A percentile compares a stretch with the other conserved stretches of the same genome.
Conservation (phyloP, 139 green algal species). For the Auxenochlorella pyrenoidosa region DNA sequence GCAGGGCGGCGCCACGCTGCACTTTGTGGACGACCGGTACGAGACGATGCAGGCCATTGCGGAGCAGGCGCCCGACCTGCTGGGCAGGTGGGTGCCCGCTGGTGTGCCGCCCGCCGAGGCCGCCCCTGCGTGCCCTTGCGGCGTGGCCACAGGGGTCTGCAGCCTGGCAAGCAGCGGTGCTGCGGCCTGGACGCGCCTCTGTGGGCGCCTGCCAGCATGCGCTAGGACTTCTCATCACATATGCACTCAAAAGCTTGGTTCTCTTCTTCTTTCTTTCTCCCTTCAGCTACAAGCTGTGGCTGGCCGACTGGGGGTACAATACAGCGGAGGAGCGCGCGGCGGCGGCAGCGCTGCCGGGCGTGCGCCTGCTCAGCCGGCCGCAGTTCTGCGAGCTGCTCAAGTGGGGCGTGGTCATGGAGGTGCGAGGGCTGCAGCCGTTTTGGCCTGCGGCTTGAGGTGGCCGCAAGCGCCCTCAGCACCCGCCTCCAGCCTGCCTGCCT, state of each 20-base stretch:
- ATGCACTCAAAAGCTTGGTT: slow-evolving; percentile 22
- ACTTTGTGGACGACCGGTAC: slow-evolving; percentile 83
- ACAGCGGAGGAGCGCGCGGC: slow-evolving; percentile 70
- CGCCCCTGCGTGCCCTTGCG: too few species aligned
- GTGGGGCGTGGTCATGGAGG: slow-evolving; percentile 55
- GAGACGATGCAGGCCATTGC: slow-evolving; percentile 71
- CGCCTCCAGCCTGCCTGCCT: not conserved
- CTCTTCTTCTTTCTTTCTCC: not conserved
- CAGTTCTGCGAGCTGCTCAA: slow-evolving; percentile 66
- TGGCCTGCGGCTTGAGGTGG: too few species aligned
- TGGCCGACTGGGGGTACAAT: slow-evolving; percentile 97
- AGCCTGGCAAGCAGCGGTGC: too few species aligned
- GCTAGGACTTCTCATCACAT: too few species aligned
- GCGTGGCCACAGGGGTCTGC: too few species aligned
- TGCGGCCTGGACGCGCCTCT: too few species aligned
- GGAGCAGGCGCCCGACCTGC: slow-evolving; percentile 40
- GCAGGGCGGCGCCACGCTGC: slow-evolving; percentile 48
- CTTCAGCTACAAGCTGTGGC: slow-evolving; percentile 69
- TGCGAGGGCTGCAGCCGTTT: not conserved
- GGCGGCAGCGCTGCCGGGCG: slow-evolving; percentile 50
- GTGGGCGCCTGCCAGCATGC: too few species aligned
- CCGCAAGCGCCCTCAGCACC: too few species aligned
- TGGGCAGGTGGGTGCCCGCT: not conserved
- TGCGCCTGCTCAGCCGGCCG: slow-evolving; percentile 50
- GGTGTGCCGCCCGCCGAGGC: too few species aligned